A percentile compares a stretch with the other conserved stretches of the same genome.
phyloP scores from a whole-genome alignment of 108 stramenopile genomes.

The Fragilariopsis cylindrus region DNA sequence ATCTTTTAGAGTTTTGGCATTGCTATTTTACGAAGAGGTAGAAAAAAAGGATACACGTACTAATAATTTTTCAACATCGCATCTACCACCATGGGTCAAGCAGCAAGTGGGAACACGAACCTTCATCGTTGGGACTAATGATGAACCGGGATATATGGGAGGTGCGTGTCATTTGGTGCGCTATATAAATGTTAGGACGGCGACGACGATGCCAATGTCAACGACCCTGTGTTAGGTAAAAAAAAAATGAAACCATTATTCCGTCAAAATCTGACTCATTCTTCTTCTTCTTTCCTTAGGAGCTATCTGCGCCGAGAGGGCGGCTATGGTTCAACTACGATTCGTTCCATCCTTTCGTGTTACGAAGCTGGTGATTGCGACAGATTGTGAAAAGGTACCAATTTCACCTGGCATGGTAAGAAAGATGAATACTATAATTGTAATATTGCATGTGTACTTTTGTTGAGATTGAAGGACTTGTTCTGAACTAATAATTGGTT shows the following conservation, averaged over 20 bases:
- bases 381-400: conserved; percentile 63
- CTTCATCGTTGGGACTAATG: conserved; percentile 81
- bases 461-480: too few relatives aligned
- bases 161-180: conserved; percentile 15
- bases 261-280: too few relatives aligned
- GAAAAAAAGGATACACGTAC: neutral
- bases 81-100: conserved; percentile 27
- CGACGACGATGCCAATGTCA: too few relatives aligned
- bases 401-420: conserved; percentile 67
- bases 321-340: conserved; percentile 75
- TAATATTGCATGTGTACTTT: too few relatives aligned
- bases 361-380: conserved; percentile 48
- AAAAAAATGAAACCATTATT: too few relatives aligned
- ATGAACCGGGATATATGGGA: conserved; percentile 75
- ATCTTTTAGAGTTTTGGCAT: conserved; percentile 76
- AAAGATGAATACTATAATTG: too few relatives aligned
- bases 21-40: conserved; percentile 49
- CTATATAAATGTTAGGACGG: too few relatives aligned
- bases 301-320: conserved; percentile 90
- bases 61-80: neutral
- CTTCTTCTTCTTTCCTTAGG: too few relatives aligned
- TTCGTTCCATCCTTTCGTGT: conserved; percentile 52
- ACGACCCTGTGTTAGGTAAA: too few relatives aligned
- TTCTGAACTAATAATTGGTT: too few relatives aligned
- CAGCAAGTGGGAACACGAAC: conserved; percentile 27